These are phyloP conservation scores for Copromyces sp. DNA, from an alignment of 495 filamentous ascomycete species.

Conservation along the genomic window DNA sequence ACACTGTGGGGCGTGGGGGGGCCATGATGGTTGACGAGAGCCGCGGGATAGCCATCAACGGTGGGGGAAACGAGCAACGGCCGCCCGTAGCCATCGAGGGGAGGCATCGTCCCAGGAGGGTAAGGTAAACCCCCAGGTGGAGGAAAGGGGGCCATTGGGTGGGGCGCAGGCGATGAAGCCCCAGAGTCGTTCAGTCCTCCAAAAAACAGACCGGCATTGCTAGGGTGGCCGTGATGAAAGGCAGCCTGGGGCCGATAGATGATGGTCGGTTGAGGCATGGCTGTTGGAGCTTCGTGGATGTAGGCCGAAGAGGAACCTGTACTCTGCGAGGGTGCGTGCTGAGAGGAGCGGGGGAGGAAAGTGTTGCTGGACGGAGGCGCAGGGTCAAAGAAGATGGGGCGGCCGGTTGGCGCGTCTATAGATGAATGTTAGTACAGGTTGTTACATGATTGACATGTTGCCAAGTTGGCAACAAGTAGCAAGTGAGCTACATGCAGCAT, in stretches of 20 bases:
- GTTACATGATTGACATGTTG: neutral
- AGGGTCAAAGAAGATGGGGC: neutral
- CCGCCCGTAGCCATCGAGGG: conserved; percentile 26
- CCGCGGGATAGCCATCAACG: conserved; percentile 28
- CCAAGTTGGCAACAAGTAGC: neutral
- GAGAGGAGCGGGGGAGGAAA: neutral
- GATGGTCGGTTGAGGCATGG: conserved; percentile 6
- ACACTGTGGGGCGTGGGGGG: conserved; percentile 44
- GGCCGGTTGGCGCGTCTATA: neutral
- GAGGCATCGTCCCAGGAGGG: conserved; percentile 23
- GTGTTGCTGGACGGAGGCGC: neutral
- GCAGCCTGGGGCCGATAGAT: conserved; percentile 4
- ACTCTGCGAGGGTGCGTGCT: neutral
- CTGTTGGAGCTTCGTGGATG: conserved; percentile 2
- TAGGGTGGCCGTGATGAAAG: conserved; percentile 28
- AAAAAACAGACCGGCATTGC: conserved; percentile 37
- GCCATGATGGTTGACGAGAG: conserved; percentile 28
- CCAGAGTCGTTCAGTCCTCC: conserved; percentile 36
- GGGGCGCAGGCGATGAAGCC: conserved; percentile 38
- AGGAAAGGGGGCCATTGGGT: conserved; percentile 22
- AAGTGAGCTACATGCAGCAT: neutral
- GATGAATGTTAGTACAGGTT: neutral
- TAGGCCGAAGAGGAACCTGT: neutral
- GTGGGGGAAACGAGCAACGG: conserved; percentile 22
- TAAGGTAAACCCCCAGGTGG: conserved; percentile 24